Evolutionary conservation across 257 asterid genomes (phyloP).

Genomic region (Hygrophila difformis): DNA sequence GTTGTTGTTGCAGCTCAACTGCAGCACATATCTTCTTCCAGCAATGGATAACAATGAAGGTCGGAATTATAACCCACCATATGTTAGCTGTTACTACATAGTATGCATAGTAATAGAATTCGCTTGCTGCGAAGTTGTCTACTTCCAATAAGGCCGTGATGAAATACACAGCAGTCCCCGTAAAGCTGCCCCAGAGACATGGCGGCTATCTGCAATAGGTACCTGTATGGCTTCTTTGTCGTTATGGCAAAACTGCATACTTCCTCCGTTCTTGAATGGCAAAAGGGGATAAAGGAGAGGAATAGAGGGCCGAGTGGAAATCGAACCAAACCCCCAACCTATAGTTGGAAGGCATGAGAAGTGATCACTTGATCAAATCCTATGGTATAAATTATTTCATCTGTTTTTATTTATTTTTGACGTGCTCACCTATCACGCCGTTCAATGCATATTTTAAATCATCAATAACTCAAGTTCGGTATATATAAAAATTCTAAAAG

Average conservation of each 20-base stretch:
- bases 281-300: too few species aligned
- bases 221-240: slow-evolving; percentile 54
- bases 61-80: slow-evolving; percentile 78
- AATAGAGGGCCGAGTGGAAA: too few species aligned
- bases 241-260: slow-evolving; percentile 77
- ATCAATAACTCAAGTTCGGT: too few species aligned
- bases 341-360: too few species aligned
- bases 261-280: too few species aligned
- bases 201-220: slow-evolving; percentile 66
- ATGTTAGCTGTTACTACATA: slow-evolving; percentile 57
- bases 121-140: slow-evolving; percentile 61
- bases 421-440: too few species aligned
- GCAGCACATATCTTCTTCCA: slow-evolving; percentile 80
- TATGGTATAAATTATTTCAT: too few species aligned
- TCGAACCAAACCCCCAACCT: too few species aligned
- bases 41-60: slow-evolving; percentile 44
- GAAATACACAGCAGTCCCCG: slow-evolving; percentile 67
- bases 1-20: slow-evolving; percentile 36
- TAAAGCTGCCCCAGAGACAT: slow-evolving; percentile 85
- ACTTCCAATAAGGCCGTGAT: slow-evolving; percentile 69
- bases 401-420: too few species aligned
- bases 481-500: too few species aligned
- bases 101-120: slow-evolving; percentile 51
- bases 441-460: too few species aligned
- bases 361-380: too few species aligned